Percentiles rank a stretch among this genome's conserved stretches.
Conservation (phyloP, 192 early-diverging fungal species). For the Rhizophagus prolifer region DNA sequence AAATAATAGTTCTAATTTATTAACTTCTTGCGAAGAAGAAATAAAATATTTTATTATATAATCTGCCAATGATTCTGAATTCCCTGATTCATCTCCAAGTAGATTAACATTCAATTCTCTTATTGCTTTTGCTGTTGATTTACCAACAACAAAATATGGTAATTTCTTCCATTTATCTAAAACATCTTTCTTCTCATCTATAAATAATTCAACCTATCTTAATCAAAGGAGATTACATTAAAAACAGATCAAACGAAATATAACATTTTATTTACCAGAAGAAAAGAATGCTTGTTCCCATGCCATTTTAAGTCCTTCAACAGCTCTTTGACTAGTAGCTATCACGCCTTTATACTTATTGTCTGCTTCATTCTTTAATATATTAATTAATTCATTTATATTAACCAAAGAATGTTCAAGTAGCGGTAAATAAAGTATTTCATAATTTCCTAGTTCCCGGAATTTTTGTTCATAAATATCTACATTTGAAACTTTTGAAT, state of each 20-base stretch:
- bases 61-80: constrained; percentile 39
- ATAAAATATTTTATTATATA: constrained; percentile 31
- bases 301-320: constrained; percentile 39
- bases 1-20: constrained; percentile 39
- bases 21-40: background rate
- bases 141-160: constrained; percentile 48
- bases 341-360: constrained; percentile 36
- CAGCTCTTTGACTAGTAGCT: constrained; percentile 44
- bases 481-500: background rate
- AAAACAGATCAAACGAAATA: too few relatives aligned
- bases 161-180: constrained; percentile 33
- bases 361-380: constrained; percentile 27
- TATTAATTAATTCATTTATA: constrained; percentile 14
- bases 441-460: background rate
- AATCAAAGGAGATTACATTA: too few relatives aligned
- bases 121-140: constrained; percentile 38
- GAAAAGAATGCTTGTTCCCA: constrained; percentile 18
- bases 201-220: too few relatives aligned
- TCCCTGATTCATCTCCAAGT: constrained; percentile 34
- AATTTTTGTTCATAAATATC: background rate
- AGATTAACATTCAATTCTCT: constrained; percentile 20
- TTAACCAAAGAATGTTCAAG: constrained; percentile 23
- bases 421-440: constrained; percentile 33
- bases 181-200: background rate
- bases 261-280: constrained; percentile 11